Base-by-base conservation (phyloP, 148 eudicot species). In the Spergularia marina region DNA sequence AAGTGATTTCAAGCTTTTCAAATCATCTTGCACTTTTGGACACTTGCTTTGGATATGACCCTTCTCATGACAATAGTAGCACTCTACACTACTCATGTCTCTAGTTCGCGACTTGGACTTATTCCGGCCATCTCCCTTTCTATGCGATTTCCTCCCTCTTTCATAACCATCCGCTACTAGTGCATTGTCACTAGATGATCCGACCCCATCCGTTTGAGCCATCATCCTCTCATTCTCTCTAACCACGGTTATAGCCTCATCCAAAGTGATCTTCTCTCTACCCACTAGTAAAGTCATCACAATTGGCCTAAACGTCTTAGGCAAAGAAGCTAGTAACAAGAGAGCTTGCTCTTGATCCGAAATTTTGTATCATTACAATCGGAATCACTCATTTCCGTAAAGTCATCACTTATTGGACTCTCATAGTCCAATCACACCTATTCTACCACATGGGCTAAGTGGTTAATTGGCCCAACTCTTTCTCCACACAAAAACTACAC, bases 191-290 rank as follows among this genome's bases (percentile, higher is more conserved):
- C 61, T 57, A 14, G 61, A 57, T 57, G 61, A 57, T 57, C 20
- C 14, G 12, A 21, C 40, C 2, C 59, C 73, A 53, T 70, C 73
- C 11, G 30, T 70, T 25, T 70, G 23, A 4, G 73, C 9, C 62
- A 71, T 55, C 74, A 71, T 12, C 61, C 49, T 71, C 61, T 53
- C 62, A 55, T 53, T 53, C 16, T 70, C 73, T 52, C 73, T 70
- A 7, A 52, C 10, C 44, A 70, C 18, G 0, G 18, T 21, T 30
- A 53, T 18, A 4, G 59, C 40, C 30, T 53, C 39, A 15, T 70
- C 73, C 11, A 44, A 53, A 23, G 60, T 70, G 10, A 53, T 70
- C 59, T 70, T 53, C 2, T 25, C 15, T 53, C 40, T 53, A 47
- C 73, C 58, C 30, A 52, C 71, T 8, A 70, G 59, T 59, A 70